phyloP scores from a whole-genome alignment of 2,329 filamentous ascomycete genomes.

The Claviceps fusiformis region DNA sequence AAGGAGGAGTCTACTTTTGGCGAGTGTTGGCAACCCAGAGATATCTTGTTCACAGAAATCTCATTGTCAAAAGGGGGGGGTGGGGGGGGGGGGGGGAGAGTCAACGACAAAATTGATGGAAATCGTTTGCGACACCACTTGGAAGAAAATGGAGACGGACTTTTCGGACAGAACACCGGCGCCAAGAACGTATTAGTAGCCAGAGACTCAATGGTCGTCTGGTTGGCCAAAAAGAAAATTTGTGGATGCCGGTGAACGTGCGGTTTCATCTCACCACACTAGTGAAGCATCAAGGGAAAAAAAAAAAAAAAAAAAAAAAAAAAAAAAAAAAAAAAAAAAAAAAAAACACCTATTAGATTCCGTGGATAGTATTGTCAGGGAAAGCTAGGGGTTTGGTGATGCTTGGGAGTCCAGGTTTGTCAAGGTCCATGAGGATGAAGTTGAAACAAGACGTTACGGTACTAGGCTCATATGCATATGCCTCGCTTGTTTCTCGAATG shows the following conservation, averaged over 20 bases:
- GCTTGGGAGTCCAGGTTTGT: not conserved
- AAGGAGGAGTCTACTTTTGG: not conserved
- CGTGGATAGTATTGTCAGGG: not conserved
- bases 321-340: no score
- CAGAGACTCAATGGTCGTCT: not conserved
- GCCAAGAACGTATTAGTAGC: not conserved
- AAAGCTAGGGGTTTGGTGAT: not conserved
- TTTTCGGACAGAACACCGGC: not conserved
- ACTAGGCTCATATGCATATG: not conserved
- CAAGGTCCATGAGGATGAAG: not conserved
- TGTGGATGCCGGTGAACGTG: constrained; percentile 1
- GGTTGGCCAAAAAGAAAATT: not conserved
- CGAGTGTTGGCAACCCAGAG: no score
- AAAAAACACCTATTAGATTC: not conserved
- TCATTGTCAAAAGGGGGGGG: not conserved
- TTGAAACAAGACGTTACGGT: not conserved
- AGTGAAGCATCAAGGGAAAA: not conserved
- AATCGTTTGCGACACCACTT: not conserved
- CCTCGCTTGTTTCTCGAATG: not conserved
- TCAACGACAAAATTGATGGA: not conserved
- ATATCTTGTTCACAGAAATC: not conserved
- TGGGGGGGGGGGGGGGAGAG: not conserved
- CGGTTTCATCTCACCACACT: constrained; percentile 1
- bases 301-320: not conserved
- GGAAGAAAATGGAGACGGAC: no score